Evolutionary conservation across 495 filamentous ascomycete species (phyloP), one percentile per base, ranked within the genome.

Genomic region (Xylaria curta): DNA sequence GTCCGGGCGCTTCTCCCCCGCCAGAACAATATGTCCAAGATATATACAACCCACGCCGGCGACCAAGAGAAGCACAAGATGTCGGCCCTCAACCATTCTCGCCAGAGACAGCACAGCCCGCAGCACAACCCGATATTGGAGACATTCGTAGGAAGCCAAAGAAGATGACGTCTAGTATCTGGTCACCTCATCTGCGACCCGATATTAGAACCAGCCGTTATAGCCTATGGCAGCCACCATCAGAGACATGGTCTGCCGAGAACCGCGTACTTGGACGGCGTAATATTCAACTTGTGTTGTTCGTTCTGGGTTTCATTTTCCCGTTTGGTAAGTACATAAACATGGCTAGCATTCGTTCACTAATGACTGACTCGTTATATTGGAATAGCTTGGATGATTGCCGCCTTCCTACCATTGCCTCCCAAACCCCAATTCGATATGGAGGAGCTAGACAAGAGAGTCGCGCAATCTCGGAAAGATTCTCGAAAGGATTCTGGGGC

Each of bases 241-340:
- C 89, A 9, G 78, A 94, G 47, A 90, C 90, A 70, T 93, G 89
- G 81, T 85, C 83, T 26, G 82, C 87, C 72, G 80, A 89, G 73
- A 84, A 87, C 26, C 76, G 90, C 13, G 66, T 90, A 6, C 84
- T 91, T 75, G 91, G 89, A 51, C 88, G 88, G 58, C 85, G 93
- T 66, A 95, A 95, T 80, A 81, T 89, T 46, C 96, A 99, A 81
- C 88, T 98, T 19, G 82, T 96, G 75, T 82, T 94, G n/a, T 99
- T 99, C 79, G 90, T 91, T 68, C 26, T 94, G 65, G 96, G 96
- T 8, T 98, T 98, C 76, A 80, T 97, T 65, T 90, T 94, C 75
- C 95, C 96, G 19, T 83, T 96, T 64, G 88, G 92, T 93, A 82
- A 80, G 89, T 82, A 8, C 15, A 31, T 44, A 21, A 62, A 70